phyloP scores from a whole-genome alignment of 2,329 filamentous ascomycete species.

The Talaromyces marneffei region DNA sequence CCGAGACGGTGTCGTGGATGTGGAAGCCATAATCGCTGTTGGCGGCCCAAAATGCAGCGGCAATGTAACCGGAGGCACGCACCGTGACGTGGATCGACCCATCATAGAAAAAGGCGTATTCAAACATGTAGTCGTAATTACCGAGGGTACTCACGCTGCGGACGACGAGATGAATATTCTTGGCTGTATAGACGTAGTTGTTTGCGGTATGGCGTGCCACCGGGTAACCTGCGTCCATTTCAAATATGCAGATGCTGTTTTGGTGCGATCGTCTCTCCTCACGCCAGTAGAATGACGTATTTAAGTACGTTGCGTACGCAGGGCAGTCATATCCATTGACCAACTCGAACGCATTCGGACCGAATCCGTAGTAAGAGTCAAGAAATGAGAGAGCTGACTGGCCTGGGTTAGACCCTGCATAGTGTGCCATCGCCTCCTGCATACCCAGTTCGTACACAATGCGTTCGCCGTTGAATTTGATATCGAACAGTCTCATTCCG shows the following conservation, averaged over 20 bases:
- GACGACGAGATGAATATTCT: conserved; percentile 38
- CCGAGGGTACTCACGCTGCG: conserved; percentile 39
- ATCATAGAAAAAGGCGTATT: conserved; percentile 10
- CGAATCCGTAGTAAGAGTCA: conserved; percentile 25
- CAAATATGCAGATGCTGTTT: conserved; percentile 53
- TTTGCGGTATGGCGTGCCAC: conserved; percentile 46
- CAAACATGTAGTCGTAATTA: conserved; percentile 40
- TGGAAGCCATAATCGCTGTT: conserved; percentile 20
- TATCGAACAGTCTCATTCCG: conserved; percentile 46
- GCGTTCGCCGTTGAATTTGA: conserved; percentile 47
- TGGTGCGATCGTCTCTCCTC: conserved; percentile 27
- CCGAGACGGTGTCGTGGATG: conserved; percentile 29
- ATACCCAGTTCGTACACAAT: conserved; percentile 50
- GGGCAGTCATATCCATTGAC: conserved; percentile 26
- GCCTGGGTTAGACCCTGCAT: conserved; percentile 30
- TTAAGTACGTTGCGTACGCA: conserved; percentile 22
- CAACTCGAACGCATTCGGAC: conserved; percentile 17
- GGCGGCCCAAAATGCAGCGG: no score
- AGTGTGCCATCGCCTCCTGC: conserved; percentile 51
- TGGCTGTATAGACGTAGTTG: conserved; percentile 41
- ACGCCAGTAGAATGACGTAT: conserved; percentile 33
- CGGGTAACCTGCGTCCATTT: conserved; percentile 46
- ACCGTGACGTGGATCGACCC: no score
- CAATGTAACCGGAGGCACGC: no score
- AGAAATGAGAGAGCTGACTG: no score